Evolutionary conservation across 257 asterid genomes (phyloP), one percentile per base, ranked within the genome.

Genomic region (Verbena officinalis): DNA sequence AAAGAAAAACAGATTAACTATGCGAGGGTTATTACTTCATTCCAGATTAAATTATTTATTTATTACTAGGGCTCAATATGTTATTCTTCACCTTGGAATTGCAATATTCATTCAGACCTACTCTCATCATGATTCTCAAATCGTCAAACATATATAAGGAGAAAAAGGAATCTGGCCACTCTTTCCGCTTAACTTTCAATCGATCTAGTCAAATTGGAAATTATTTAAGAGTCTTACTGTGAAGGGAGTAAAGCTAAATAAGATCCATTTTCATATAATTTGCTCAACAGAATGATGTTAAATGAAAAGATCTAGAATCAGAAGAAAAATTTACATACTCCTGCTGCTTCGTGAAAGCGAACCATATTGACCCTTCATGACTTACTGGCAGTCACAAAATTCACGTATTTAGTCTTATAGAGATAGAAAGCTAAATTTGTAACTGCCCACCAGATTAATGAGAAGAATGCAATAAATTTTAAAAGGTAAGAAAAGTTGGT

Each of bases 321-420:
- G 46, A 34, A 3, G 31, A 48, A 31, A 52, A 30, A 33, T 58
- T 30, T 55, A 69, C 78, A 51, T 68, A 69, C 76, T 77, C 68
- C 73, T 36, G 44, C 68, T 42, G 36, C 53, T 33, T 46, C 31
- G 14, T 16, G 59, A 48, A 73, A 40, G 21, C 19, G 57, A 68
- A 44, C 59, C 46, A 38, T 9, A 5, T 40, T 20, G 31, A 45
- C 64, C 59, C 64, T 34, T 67, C 78, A 68, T 69, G 73, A 68
- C 49, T 42, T 20, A 36, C 50, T 43, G 42, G 39, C 33, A 64
- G 53, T 67, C 49, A 39, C 46, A 7, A 56, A 27, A 51, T 23
- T 34, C 46, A 9, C 31, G 14, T 40, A 46, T 44, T n/a, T 30
- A 55, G 69, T 54, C 52, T 58, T 64, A 34, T 22, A 62, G 45